A percentile compares a stretch with the other conserved stretches of the same genome.
Conservation (phyloP, 345 rosid genomes). For the Euphorbia peplus region DNA sequence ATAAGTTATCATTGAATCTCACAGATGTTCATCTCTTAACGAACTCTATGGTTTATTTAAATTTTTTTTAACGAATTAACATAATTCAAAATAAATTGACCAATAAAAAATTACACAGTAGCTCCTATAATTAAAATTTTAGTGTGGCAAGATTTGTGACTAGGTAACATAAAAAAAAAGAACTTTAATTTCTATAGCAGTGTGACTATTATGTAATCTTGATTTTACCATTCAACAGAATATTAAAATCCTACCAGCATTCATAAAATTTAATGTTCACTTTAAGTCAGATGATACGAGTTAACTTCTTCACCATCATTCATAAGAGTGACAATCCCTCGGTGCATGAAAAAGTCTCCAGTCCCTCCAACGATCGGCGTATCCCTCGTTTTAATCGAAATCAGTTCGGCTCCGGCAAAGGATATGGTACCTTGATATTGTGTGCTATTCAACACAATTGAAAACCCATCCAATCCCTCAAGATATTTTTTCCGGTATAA, state of each 20-base stretch:
- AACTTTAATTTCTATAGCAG: too few relatives aligned
- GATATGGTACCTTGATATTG: conserved; percentile 54
- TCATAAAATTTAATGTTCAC: conserved; percentile 49
- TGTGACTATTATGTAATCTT: too few relatives aligned
- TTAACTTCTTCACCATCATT: conserved; percentile 52
- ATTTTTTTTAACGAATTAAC: too few relatives aligned
- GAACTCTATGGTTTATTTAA: too few relatives aligned
- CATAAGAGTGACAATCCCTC: conserved; percentile 61
- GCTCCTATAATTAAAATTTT: too few relatives aligned
- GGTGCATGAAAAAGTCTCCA: conserved; percentile 79
- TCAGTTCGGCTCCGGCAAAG: conserved; percentile 60
- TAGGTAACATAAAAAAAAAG: too few relatives aligned
- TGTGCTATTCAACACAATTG: conserved; percentile 58
- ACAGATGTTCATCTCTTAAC: too few relatives aligned
- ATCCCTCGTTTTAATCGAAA: conserved; percentile 65
- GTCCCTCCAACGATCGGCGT: conserved; percentile 69
- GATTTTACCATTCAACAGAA: too few relatives aligned
- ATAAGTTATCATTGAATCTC: too few relatives aligned
- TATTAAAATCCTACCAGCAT: conserved; percentile 27
- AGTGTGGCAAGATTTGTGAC: too few relatives aligned
- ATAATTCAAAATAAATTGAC: too few relatives aligned
- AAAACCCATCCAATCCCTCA: conserved; percentile 49
- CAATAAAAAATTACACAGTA: too few relatives aligned
- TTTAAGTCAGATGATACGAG: conserved; percentile 58
- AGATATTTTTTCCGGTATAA: conserved; percentile 15